Percentiles rank a stretch among this genome's conserved stretches.
phyloP scores from a whole-genome alignment of 2,329 filamentous ascomycete species.

The Cercospora brassicicola region DNA sequence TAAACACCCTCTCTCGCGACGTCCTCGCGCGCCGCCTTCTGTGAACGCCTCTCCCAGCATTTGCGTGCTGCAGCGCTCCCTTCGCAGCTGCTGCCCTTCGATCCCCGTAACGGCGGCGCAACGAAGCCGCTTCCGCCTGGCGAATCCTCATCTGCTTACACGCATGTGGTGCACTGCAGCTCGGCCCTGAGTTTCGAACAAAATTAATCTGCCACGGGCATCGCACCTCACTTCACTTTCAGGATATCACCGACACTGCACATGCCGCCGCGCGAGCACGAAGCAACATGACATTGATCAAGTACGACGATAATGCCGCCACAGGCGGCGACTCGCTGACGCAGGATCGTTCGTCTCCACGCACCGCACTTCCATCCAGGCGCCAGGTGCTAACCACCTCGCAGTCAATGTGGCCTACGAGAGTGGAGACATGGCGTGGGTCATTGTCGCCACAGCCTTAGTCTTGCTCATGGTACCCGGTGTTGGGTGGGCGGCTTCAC shows the following conservation, averaged over 20 bases:
- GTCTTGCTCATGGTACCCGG: constrained; percentile 92
- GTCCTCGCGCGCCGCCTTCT: not conserved
- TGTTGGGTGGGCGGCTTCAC: constrained; percentile 59
- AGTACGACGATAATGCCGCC: constrained; percentile 21
- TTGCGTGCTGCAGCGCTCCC: not conserved
- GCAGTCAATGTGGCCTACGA: constrained; percentile 80
- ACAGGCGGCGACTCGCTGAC: constrained; percentile 67
- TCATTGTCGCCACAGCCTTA: constrained; percentile 65
- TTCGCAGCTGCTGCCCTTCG: not conserved
- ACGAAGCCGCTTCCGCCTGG: not conserved
- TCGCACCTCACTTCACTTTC: not conserved
- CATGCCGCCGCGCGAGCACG: not conserved
- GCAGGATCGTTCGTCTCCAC: constrained; percentile 51
- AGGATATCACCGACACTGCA: not conserved
- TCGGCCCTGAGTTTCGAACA: not conserved
- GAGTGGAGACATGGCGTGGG: constrained; percentile 80
- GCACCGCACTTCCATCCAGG: not conserved
- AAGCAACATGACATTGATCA: not conserved
- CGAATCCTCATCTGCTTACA: not conserved
- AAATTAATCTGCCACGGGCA: not conserved
- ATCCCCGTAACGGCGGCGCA: not conserved
- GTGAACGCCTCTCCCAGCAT: not conserved
- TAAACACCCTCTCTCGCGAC: not conserved
- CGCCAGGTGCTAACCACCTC: not conserved
- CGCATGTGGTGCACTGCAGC: not conserved